A percentile compares a stretch with the other conserved stretches of the same genome.
phyloP scores from a whole-genome alignment of 257 asterid species.

The Eustoma russellianum region DNA sequence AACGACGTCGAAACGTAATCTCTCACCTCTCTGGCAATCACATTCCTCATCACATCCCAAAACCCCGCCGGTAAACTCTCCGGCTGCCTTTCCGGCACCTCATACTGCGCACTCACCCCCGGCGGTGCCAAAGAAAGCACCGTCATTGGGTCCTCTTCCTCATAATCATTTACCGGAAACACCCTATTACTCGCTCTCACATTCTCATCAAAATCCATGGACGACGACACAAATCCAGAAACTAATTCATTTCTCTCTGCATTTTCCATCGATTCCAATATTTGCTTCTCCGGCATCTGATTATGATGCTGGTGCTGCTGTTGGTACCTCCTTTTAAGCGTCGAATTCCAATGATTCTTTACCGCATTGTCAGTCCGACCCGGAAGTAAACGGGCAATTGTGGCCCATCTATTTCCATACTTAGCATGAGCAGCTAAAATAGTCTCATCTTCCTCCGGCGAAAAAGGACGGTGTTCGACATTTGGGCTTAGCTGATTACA shows the following conservation, averaged over 20 bases:
- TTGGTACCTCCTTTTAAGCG: slow-evolving; percentile 43
- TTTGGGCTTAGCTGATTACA: slow-evolving; percentile 76
- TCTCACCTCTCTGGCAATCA: slow-evolving; percentile 63
- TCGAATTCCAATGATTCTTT: slow-evolving; percentile 79
- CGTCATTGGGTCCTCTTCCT: slow-evolving; percentile 61
- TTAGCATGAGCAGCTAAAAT: slow-evolving; percentile 55
- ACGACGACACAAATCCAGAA: slow-evolving; percentile 10
- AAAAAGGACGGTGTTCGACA: slow-evolving; percentile 78
- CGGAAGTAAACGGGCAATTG: slow-evolving; percentile 70
- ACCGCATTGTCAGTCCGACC: slow-evolving; percentile 92
- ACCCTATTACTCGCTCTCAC: slow-evolving; percentile 5
- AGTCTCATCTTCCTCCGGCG: slow-evolving; percentile 53
- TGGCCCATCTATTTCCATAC: slow-evolving; percentile 82
- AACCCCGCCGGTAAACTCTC: slow-evolving; percentile 44
- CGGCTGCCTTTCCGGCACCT: slow-evolving; percentile 18
- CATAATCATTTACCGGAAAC: slow-evolving; percentile 17
- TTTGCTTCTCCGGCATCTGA: slow-evolving; percentile 3
- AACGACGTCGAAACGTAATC: slow-evolving; percentile 65
- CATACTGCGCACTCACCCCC: slow-evolving; percentile 25
- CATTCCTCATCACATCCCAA: slow-evolving; percentile 74
- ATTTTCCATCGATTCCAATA: background rate
- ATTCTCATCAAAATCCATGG: slow-evolving; percentile 1
- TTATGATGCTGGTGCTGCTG: slow-evolving; percentile 1
- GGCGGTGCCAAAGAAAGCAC: slow-evolving; percentile 66
- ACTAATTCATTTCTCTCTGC: slow-evolving; percentile 6